Conservation (phyloP, 176 grass and related monocot species). For the Rhynchospora pubera region DNA sequence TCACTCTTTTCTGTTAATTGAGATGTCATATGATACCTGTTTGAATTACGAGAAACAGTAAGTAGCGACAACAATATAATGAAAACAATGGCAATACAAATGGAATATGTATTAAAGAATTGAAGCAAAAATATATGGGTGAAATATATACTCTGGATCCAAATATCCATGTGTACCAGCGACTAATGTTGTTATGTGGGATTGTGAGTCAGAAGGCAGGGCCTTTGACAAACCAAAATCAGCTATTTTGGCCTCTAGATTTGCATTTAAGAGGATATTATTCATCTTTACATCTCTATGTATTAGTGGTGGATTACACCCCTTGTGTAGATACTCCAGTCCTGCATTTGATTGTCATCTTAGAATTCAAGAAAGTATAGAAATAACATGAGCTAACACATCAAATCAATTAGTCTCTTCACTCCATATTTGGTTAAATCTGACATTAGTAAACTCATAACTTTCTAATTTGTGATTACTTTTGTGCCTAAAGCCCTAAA, state of each 20-base stretch:
- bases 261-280: conserved; percentile 44
- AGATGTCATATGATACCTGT: conserved; percentile 22
- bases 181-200: conserved; percentile 17
- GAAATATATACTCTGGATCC: conserved; percentile 40
- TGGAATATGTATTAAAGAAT: neutral
- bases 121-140: neutral
- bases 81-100: neutral
- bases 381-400: neutral
- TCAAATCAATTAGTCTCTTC: neutral
- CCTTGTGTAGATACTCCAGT: conserved; percentile 48
- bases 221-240: conserved; percentile 55
- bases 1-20: conserved; percentile 34
- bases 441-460: neutral
- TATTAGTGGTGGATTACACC: conserved; percentile 33
- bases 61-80: neutral
- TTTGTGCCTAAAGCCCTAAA: neutral
- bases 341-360: conserved; percentile 15
- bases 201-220: neutral
- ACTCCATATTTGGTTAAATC: neutral
- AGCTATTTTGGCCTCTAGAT: conserved; percentile 51
- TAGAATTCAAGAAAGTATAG: neutral
- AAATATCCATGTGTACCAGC: conserved; percentile 40
- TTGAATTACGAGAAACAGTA: neutral
- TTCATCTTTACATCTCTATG: conserved; percentile 52
- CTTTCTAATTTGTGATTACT: neutral